Conservation (phyloP, 345 rosid species). For the Mangifera indica region DNA sequence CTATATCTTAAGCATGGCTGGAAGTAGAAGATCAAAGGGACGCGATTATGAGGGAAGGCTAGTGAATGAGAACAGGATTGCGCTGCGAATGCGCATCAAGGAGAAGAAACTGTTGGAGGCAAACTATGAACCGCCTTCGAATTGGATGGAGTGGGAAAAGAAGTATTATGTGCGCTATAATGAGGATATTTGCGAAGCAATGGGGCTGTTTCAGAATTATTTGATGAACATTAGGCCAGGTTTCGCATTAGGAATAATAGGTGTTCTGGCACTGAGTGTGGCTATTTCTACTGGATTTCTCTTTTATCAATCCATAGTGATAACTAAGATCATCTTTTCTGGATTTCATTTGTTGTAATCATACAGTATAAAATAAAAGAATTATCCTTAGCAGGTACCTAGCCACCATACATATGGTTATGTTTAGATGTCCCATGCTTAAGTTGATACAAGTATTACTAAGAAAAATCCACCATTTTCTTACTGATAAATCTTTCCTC, state of each 20-base stretch:
- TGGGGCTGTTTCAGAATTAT: conserved; percentile 27
- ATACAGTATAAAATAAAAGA: too few relatives aligned
- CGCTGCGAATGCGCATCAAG: conserved; percentile 24
- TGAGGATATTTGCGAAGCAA: conserved; percentile 26
- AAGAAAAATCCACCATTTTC: too few relatives aligned
- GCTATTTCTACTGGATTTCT: conserved; percentile 13
- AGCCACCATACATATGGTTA: too few relatives aligned
- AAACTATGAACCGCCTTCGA: conserved; percentile 1
- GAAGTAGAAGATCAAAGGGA: conserved; percentile 4
- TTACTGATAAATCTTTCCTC: too few relatives aligned
- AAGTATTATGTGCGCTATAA: conserved; percentile 18
- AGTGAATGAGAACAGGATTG: conserved; percentile 35
- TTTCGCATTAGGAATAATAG: conserved; percentile 24
- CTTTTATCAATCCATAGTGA: conserved; percentile 17
- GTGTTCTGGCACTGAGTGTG: conserved; percentile 6
- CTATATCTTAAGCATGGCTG: not conserved
- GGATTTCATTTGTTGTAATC: not conserved
- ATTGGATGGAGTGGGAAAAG: conserved; percentile 43
- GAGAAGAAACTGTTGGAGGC: conserved; percentile 26
- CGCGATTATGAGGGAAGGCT: conserved; percentile 9
- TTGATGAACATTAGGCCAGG: conserved; percentile 30
- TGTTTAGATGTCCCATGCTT: too few relatives aligned
- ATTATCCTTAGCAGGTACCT: too few relatives aligned
- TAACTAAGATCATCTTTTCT: conserved; percentile 7
- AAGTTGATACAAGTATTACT: too few relatives aligned